Base-by-base conservation (phyloP, 768 basidiomycete species). In the Austroboletus festivus region DNA sequence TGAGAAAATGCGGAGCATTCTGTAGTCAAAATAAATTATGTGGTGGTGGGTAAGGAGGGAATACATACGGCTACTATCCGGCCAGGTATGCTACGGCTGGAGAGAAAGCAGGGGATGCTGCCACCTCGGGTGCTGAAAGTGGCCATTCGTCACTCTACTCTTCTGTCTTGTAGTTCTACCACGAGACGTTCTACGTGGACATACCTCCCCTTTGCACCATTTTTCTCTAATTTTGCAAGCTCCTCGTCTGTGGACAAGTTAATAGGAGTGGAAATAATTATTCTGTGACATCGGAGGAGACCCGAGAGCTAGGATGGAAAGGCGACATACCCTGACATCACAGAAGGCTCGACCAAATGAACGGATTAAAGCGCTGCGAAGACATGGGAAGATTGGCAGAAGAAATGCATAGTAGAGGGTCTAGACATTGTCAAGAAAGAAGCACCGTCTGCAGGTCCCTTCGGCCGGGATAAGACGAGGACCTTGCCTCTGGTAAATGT, bases 71-170 rank as follows among this genome's bases (percentile, higher is more conserved):
- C 68, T 12, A 85, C 75, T 47, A 89, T 85, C 55, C 77, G 76
- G 50, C 81, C 72, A 3, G 79, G 71, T 75, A 89, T 77, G 24
- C 74, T 75, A 48, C 65, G 72, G 52, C 88, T 83, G 4, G 77
- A 76, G 50, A 89, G 48, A 53, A 84, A 86, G 15, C 71, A 68
- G 1, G 87, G 87, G 38, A 89, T 82, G 44, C 63, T 74, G 20
- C 88, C 88, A 21, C 85, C 86, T 12, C 85, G 79, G 3, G 78
- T 80, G 55, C 83, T 84, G 21, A 84, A 82, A 2, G 85, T 86
- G 3, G 86, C 87, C 87, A 90, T 88, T 34, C 79, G 73, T 87
- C 87, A 90, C 64, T 89, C 86, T 12, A 80, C 78, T 41, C 67
- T 77, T 42, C 83, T 88, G 51, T 79, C 70, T 18, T 77, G 78